Evolutionary conservation across 2,329 filamentous ascomycete genomes (phyloP), one percentile per base, ranked within the genome.

Genomic region (Teratosphaeria zuluensis): DNA sequence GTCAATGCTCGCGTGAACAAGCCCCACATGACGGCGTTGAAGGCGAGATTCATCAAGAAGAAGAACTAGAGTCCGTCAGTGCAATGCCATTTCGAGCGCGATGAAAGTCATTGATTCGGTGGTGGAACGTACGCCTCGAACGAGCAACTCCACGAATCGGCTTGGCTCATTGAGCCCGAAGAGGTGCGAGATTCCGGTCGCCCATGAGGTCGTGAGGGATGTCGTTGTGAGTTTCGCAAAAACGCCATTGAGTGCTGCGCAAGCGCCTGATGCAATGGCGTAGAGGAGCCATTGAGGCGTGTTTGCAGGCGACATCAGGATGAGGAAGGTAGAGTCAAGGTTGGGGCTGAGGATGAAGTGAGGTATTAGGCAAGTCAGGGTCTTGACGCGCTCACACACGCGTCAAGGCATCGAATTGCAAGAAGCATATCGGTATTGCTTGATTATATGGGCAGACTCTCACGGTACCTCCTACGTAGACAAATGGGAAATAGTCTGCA

Each of bases 1-100:
- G 88, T 84, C n/a, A 92, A 81, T 56, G 89, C 89, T 55, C 84
- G 82, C 6, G 89, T 92, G 76, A 92, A 92, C 54, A 92, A 81
- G 0, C 86, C 84, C 89, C 89, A 92, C 89, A 92, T 92, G 73
- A 90, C 78, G 56, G 83, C 87, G 68, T 91, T 90, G 73, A 90
- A 91, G 56, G 81, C 72, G 52, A 91, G 78, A 67, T 91, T 92
- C 12, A 92, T 79, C 0, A 77, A 81, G 68, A 92, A 92, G 78
- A 92, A 92, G 51, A 81, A 74, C 86, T 63, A 30, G 24, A 16
- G 35, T 14, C 3, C 12, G 14, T 7, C 51, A 30, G 21, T 5
- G 14, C 11, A 53, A 9, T 16, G n/a, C 5, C 42, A 21, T 5
- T 7, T 19, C n/a, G 42, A 19, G 16, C 6, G 3, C 1, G 3